Evolutionary conservation across 306 rosid genomes (phyloP), one percentile per base, ranked within the genome.

Genomic region (Ormosia semicastrata): DNA sequence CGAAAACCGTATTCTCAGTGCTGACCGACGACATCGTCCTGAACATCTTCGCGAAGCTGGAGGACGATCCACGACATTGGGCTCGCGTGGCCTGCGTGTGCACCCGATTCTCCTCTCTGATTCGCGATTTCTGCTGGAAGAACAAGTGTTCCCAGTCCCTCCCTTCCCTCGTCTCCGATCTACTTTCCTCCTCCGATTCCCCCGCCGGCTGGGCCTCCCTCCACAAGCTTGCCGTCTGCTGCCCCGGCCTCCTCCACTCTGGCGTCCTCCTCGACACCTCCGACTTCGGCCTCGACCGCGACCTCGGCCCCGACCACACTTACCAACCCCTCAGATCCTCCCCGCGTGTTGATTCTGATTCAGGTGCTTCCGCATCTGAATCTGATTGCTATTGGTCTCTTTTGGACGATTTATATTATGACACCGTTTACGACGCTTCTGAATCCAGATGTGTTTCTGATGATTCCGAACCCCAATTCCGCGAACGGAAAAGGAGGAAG

Each of bases 31-130:
- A 94, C 69, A 66, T 90, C 52, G 14, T 90, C 13, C 84, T 94
- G 50, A 63, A 68, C 34, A 83, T 94, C 13, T 82, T 94, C 59
- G 44, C 18, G 47, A 90, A 88, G 85, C 92, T 94, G 1, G 92
- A 90, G 1, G 87, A 88, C n/a, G 95, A 94, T 74, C 98, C 98
- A 1, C 89, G 95, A 0, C 80, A 88, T 78, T 91, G 94, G 95
- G 89, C 97, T 3, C 80, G 94, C 6, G 83, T 90, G 30, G 95
- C 95, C 10, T 89, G 93, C 69, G 94, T 91, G 24, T 87, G 88
- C 88, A 85, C 86, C 69, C 87, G 81, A 64, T 94, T 94, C 91
- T 86, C 84, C 9, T 90, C 89, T 6, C 83, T 91, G 44, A 59
- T 92, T 8, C 93, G 92, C 66, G 82, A 81, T 17, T 68, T 77